These are phyloP conservation scores for Orobanche coerulescens DNA, from an alignment of 257 asterid species.

Conservation along the genomic window DNA sequence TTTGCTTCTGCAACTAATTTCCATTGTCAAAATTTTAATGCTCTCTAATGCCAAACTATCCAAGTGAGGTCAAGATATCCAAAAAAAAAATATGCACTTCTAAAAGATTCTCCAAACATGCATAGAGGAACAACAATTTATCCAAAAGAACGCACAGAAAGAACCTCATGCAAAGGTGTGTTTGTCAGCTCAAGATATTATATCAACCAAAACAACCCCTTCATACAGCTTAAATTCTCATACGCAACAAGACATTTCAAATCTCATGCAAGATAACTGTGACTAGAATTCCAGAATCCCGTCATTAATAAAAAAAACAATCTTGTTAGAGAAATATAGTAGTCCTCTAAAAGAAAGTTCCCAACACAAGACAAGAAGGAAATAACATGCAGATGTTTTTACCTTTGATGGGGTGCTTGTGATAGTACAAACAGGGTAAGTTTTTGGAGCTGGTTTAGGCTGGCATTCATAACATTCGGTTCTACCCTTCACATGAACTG, in stretches of 20 bases:
- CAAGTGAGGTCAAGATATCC: conserved; percentile 2
- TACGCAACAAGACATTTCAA: neutral
- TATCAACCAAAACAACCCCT: neutral
- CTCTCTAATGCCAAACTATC: neutral
- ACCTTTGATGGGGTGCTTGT: conserved; percentile 99
- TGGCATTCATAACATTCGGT: conserved; percentile 98
- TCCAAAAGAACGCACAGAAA: neutral
- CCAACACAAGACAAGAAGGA: neutral
- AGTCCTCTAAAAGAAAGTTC: neutral
- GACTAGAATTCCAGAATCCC: conserved; percentile 1
- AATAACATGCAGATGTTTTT: conserved; percentile 1
- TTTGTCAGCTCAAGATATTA: neutral
- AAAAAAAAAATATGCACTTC: conserved; percentile 2
- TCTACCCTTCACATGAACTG: conserved; percentile 87
- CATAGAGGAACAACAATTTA: neutral
- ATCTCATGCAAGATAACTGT: conserved; percentile 3
- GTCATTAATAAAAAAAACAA: neutral
- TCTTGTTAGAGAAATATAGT: neutral
- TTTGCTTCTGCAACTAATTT: neutral
- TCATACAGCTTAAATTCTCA: conserved; percentile 3
- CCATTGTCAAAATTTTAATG: conserved; percentile 1
- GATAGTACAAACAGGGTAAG: conserved; percentile 96
- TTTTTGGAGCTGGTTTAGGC: conserved; percentile 96
- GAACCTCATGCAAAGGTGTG: neutral
- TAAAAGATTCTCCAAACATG: neutral